Conservation (phyloP, 2,329 filamentous ascomycete species). For the Trichoderma breve region DNA sequence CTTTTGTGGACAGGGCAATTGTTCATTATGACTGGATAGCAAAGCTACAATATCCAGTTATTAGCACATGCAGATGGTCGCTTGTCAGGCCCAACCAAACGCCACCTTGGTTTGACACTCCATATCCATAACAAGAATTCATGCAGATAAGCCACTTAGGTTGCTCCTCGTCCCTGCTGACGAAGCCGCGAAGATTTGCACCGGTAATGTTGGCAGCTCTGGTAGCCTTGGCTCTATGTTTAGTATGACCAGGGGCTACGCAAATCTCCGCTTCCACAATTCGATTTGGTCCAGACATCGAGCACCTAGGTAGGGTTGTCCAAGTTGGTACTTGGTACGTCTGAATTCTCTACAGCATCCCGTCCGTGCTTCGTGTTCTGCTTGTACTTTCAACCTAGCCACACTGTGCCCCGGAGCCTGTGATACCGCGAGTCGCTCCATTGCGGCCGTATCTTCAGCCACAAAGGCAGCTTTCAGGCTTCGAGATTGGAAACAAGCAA, state of each 20-base stretch:
- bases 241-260: constrained; percentile 15
- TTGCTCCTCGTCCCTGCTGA: constrained; percentile 6
- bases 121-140: constrained; percentile 10
- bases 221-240: constrained; percentile 12
- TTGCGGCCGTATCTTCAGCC: background rate
- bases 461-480: background rate
- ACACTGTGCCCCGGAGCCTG: constrained; percentile 11
- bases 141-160: constrained; percentile 13
- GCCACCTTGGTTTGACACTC: constrained; percentile 12
- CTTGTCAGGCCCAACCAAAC: constrained; percentile 12
- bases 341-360: background rate
- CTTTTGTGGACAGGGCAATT: background rate
- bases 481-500: background rate
- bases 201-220: constrained; percentile 12
- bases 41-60: background rate
- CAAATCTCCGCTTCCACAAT: constrained; percentile 17
- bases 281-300: background rate
- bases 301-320: constrained; percentile 3
- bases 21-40: background rate
- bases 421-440: background rate
- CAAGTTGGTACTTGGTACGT: constrained; percentile 3
- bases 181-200: constrained; percentile 7
- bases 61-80: constrained; percentile 1
- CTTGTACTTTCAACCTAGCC: constrained; percentile 5
- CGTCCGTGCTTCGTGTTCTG: constrained; percentile 5